Percentiles rank a stretch among this genome's conserved stretches.
Conservation (phyloP, 495 filamentous ascomycete species). For the Daldinia decipiens region DNA sequence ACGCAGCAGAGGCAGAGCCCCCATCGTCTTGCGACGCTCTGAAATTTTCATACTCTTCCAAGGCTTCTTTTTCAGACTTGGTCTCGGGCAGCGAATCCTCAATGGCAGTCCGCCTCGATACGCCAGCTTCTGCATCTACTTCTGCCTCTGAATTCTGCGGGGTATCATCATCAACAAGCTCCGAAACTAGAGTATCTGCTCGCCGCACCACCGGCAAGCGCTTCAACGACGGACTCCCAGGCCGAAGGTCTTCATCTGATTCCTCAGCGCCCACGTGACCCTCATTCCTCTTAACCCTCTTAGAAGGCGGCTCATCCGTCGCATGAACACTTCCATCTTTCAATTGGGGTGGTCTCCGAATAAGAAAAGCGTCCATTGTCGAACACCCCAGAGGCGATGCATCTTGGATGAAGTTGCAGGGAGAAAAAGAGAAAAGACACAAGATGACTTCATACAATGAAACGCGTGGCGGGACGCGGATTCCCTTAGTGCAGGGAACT, state of each 20-base stretch:
- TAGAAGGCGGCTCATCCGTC: constrained; percentile 45
- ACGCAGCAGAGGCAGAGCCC: constrained; percentile 50
- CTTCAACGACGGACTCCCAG: constrained; percentile 19
- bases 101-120: constrained; percentile 70
- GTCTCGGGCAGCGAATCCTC: constrained; percentile 79
- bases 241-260: constrained; percentile 37
- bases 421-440: background rate
- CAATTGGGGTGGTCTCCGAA: constrained; percentile 8
- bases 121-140: constrained; percentile 46
- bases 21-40: constrained; percentile 57
- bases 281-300: constrained; percentile 49
- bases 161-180: constrained; percentile 48
- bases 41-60: constrained; percentile 79
- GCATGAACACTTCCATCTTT: constrained; percentile 7
- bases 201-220: constrained; percentile 17
- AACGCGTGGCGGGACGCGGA: constrained; percentile 41
- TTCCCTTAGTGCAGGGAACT: constrained; percentile 8
- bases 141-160: constrained; percentile 29
- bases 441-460: constrained; percentile 35
- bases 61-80: constrained; percentile 73
- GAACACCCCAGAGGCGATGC: background rate
- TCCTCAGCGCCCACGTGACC: constrained; percentile 46
- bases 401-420: constrained; percentile 9
- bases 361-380: constrained; percentile 47
- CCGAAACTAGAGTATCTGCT: constrained; percentile 47